A percentile compares a stretch with the other conserved stretches of the same genome.
phyloP scores from a whole-genome alignment of 2,329 filamentous ascomycete genomes.

The Colletotrichum tamarilloi region DNA sequence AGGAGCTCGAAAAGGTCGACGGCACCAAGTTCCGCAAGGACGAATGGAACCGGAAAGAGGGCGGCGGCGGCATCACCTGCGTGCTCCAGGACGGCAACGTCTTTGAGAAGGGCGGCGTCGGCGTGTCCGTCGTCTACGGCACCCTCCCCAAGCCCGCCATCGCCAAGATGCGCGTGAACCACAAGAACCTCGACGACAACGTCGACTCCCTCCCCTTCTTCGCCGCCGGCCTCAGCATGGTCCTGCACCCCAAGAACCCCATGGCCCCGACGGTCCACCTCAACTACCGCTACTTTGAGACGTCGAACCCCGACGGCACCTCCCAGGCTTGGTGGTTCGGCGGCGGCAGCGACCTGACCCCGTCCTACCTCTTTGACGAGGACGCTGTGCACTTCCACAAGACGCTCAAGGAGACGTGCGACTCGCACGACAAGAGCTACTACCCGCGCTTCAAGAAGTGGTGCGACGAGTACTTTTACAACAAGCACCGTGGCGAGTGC shows the following conservation, averaged over 20 bases:
- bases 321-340: constrained; percentile 98
- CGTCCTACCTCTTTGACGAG: constrained; percentile 94
- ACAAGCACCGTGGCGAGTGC: constrained; percentile 89
- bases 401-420: constrained; percentile 91
- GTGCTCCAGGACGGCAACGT: constrained; percentile 96
- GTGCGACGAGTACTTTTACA: constrained; percentile 98
- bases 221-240: constrained; percentile 90
- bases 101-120: constrained; percentile 97
- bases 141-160: constrained; percentile 88
- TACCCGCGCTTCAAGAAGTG: constrained; percentile 96
- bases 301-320: constrained; percentile 82
- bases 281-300: constrained; percentile 99
- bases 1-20: constrained; percentile 84
- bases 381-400: constrained; percentile 97
- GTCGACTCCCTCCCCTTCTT: constrained; percentile 93
- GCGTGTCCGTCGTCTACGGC: constrained; percentile 95
- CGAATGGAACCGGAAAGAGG: constrained; percentile 87
- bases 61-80: constrained; percentile 93
- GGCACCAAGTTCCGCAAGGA: constrained; percentile 85
- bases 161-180: constrained; percentile 91
- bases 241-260: constrained; percentile 92
- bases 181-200: constrained; percentile 85
- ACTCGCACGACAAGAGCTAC: constrained; percentile 91
- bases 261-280: constrained; percentile 98
- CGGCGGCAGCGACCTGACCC: constrained; percentile 93